Base-by-base conservation (phyloP, 2,329 filamentous ascomycete species). In the Clarireedia hainanense region DNA sequence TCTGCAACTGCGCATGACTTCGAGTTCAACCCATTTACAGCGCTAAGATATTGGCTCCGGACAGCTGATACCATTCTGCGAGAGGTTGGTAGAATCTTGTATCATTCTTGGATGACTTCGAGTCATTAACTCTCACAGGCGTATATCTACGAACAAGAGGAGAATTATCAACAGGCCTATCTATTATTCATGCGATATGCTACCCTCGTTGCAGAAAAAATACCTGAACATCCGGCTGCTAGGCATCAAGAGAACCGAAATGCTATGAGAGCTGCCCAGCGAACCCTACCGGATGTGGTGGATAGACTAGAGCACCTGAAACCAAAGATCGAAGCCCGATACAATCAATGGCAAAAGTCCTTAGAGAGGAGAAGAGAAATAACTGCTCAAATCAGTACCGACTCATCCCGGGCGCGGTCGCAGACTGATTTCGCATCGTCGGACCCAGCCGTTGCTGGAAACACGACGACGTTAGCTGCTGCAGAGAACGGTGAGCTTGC, bases 111-210 rank as follows among this genome's bases (percentile, higher is more conserved):
- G 7, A 43, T 17, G 36, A 15, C 7, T 42, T 34, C 40, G 34
- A 6, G 50, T 26, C 58, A 23, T 54, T 62, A 34, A 60, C 50
- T 43, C 43, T 43, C 54, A 12, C 67, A 96, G 89, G 91, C 90
- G 20, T 79, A 83, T 51, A 89, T 92, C 64, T 96, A 96, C 68
- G 80, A 94, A 65, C 80, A 81, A 43, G 92, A 97, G 71, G 86
- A 86, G 65, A 91, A 96, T 71, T 83, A 90, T 61, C 83, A 91
- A 64, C 87, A 94, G 67, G 89, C 92, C 4, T 99, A 95, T 70
- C 80, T 96, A 54, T 83, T 97, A 57, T 81, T 95, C n/a, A 89
- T 94, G 69, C 85, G 94, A 63, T 91, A 95, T 72, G 90, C 90
- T 9, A 80, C 86, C 52, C 83, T 99, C n/a, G 81, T 96, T 24